phyloP scores from a whole-genome alignment of 116 monocot genomes.

The Cymodocea nodosa region DNA sequence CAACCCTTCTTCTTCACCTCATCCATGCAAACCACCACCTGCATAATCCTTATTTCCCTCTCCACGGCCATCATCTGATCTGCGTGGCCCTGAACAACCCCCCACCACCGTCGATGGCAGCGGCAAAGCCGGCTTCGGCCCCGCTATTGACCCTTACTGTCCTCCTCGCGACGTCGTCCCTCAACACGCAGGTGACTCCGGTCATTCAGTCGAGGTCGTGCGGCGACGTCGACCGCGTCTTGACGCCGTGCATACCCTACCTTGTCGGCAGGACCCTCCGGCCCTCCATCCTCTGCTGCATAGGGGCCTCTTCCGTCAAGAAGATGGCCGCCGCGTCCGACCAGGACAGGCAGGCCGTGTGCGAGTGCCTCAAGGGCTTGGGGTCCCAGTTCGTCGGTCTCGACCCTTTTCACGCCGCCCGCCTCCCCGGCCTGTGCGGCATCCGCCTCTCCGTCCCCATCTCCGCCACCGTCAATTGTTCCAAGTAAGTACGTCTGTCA shows the following conservation, averaged over 20 bases:
- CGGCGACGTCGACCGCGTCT: not conserved
- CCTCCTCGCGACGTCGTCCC: not conserved
- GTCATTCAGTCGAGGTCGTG: not conserved
- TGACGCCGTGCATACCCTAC: not conserved
- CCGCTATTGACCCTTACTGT: no score
- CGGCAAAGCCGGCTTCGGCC: no score
- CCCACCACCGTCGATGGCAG: no score
- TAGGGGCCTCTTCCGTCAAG: not conserved
- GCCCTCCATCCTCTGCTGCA: constrained; percentile 5
- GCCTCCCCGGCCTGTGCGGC: constrained; percentile 1
- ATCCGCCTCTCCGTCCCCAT: constrained; percentile 1
- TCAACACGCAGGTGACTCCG: not conserved
- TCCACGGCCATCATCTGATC: no score
- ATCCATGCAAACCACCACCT: no score
- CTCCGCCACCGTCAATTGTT: constrained; percentile 3
- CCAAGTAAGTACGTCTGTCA: constrained; percentile 1
- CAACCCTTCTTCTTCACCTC: no score
- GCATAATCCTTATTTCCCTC: no score
- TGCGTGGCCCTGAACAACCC: no score
- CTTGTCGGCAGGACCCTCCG: not conserved
- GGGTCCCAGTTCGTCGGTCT: not conserved
- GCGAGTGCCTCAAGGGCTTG: constrained; percentile 5
- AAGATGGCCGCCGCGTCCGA: not conserved
- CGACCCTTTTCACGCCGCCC: not conserved
- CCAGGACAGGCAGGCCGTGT: not conserved